Percentiles rank a stretch among this genome's conserved stretches.
phyloP scores from a whole-genome alignment of 2,329 filamentous ascomycete genomes.

The Paraphaeosphaeria sporulosa region DNA sequence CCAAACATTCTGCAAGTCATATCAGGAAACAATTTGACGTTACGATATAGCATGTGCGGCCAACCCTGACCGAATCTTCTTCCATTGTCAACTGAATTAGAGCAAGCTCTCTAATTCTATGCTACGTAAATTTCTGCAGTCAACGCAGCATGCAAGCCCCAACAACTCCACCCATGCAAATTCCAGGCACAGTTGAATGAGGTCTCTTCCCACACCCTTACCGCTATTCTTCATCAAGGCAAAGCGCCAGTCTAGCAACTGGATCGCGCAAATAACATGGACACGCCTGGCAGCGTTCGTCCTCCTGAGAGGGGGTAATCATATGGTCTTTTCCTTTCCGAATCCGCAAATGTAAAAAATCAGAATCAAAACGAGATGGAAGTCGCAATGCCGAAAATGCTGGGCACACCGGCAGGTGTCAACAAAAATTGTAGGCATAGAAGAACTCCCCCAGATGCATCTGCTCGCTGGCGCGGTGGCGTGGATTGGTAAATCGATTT shows the following conservation, averaged over 20 bases:
- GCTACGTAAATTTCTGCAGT: neutral
- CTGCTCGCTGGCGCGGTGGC: neutral
- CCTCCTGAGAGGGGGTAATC: slow-evolving; percentile 20
- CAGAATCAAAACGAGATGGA: neutral
- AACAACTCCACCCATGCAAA: slow-evolving; percentile 9
- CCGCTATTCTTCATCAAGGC: neutral
- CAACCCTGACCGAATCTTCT: neutral
- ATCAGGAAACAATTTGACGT: neutral
- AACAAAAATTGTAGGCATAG: neutral
- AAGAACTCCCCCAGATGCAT: slow-evolving; percentile 4
- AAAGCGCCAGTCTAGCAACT: slow-evolving; percentile 39
- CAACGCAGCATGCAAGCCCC: neutral
- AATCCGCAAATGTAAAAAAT: neutral
- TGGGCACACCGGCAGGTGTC: neutral
- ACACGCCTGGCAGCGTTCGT: slow-evolving; percentile 16
- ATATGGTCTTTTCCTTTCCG: slow-evolving; percentile 7
- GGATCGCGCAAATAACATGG: slow-evolving; percentile 32
- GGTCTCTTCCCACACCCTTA: neutral
- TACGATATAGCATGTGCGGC: neutral
- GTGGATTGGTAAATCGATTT: neutral
- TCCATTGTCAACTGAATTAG: neutral
- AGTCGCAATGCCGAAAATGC: neutral
- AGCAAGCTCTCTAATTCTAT: neutral
- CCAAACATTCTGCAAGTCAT: too few relatives aligned
- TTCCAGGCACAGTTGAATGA: neutral